phyloP scores from a whole-genome alignment of 345 rosid genomes.

The Toxicodendron radicans region DNA sequence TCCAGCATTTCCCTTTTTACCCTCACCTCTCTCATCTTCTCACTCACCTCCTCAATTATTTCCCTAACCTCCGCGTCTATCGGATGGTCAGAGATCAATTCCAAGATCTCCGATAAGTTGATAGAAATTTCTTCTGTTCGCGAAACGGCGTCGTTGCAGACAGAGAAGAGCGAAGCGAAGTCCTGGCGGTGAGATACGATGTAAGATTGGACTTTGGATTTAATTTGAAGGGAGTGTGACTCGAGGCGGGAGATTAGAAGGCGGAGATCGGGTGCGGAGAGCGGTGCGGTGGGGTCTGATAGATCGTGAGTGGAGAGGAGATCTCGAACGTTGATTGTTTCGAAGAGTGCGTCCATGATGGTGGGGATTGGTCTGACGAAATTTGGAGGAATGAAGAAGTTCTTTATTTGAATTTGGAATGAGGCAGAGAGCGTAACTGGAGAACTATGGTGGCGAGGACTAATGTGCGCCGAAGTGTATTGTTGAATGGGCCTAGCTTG shows the following conservation, averaged over 20 bases:
- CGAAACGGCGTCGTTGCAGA: slow-evolving; percentile 66
- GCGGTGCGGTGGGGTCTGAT: slow-evolving; percentile 72
- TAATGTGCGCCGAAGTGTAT: slow-evolving; percentile 22
- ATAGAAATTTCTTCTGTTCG: slow-evolving; percentile 45
- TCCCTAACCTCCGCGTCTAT: slow-evolving; percentile 63
- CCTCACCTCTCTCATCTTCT: slow-evolving; percentile 57
- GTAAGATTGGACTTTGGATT: slow-evolving; percentile 85
- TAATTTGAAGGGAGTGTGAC: slow-evolving; percentile 84
- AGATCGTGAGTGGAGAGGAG: slow-evolving; percentile 86
- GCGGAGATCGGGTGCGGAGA: slow-evolving; percentile 97
- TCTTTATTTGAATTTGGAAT: background rate
- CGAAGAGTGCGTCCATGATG: slow-evolving; percentile 51
- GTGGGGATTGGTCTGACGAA: background rate
- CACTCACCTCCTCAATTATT: slow-evolving; percentile 53
- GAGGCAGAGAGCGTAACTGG: background rate
- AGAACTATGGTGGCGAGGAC: slow-evolving; percentile 14
- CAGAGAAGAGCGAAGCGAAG: slow-evolving; percentile 79
- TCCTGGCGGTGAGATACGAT: slow-evolving; percentile 69
- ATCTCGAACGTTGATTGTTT: slow-evolving; percentile 70
- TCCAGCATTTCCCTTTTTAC: slow-evolving; percentile 63
- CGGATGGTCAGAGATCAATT: slow-evolving; percentile 58
- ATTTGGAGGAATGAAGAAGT: background rate
- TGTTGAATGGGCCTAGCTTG: background rate
- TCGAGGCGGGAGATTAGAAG: slow-evolving; percentile 82
- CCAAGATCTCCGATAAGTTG: slow-evolving; percentile 46